Evolutionary conservation across 2,329 filamentous ascomycete species (phyloP), one percentile per base, ranked within the genome.

Genomic region (Colletotrichum sp.): DNA sequence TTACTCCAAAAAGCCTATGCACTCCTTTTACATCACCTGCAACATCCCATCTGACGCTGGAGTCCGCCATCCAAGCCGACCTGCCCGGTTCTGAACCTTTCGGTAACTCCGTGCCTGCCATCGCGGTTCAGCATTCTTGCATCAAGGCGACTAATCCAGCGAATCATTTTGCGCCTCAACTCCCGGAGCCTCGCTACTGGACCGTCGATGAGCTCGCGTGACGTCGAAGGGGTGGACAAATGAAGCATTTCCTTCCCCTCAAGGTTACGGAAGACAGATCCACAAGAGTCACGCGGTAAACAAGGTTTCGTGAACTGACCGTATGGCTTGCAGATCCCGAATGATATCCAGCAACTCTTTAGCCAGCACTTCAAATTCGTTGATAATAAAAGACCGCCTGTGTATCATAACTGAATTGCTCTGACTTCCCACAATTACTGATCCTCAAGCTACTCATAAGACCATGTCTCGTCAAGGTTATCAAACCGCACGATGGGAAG

Each of bases 371-470:
- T 44, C 9, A n/a, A 44, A 44, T 44, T 44, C 2, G 9, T n/a
- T 44, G 19, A n/a, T 0, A 2, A 44, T n/a, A 11, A 44, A 44
- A 44, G 16, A n/a, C 39, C 39, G 5, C 9, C 16, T n/a, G 9
- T 44, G 16, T n/a, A n/a, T 2, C 39, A n/a, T 11, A 6, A 2
- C 16, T 44, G 1, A n/a, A 0, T 11, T 11, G 1, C 0, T 44
- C 16, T 44, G 16, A 44, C 16, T 44, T 44, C 3, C 0, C 39
- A 44, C 19, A 44, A 2, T n/a, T 5, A n/a, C 39, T 44, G 39
- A n/a, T 44, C 9, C 39, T 44, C 39, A 7, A 34, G 39, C 1
- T 3, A 44, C 15, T 39, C 36, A 39, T 0, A 16, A 39, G 1
- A 44, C 9, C 19, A 44, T n/a, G 39, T 44, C 39, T 44, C 39